Evolutionary conservation across 441 rosid species (phyloP).

Genomic region (Croton setiger): DNA sequence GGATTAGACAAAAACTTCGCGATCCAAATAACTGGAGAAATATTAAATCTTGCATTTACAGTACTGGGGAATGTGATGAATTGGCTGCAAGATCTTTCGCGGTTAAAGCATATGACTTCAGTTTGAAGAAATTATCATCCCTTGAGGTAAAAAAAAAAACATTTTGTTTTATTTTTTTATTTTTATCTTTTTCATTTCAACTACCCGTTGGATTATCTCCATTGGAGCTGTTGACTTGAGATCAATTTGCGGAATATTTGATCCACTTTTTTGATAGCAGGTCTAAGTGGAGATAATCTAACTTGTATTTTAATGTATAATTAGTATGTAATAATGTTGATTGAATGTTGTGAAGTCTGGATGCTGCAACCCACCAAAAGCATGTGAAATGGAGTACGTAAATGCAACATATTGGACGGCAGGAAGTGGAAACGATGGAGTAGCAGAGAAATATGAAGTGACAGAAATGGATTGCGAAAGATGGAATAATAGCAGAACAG

Average conservation of each 20-base stretch:
- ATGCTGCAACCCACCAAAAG: conserved; percentile 68
- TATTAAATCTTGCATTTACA: conserved; percentile 62
- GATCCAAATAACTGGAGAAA: conserved; percentile 44
- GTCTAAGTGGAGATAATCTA: too few species aligned
- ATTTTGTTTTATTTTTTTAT: too few species aligned
- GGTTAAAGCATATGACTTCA: conserved; percentile 37
- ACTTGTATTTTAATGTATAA: too few species aligned
- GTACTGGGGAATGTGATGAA: conserved; percentile 40
- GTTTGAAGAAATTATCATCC: conserved; percentile 37
- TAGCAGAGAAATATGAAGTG: background rate
- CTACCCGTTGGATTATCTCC: too few species aligned
- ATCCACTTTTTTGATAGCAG: too few species aligned
- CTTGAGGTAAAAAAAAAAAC: conserved; percentile 42
- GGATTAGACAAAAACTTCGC: conserved; percentile 51
- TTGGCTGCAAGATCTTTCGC: conserved; percentile 26
- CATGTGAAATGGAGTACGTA: conserved; percentile 53
- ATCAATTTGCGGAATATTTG: too few species aligned
- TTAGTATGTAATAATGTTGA: background rate
- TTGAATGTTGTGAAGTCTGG: conserved; percentile 40
- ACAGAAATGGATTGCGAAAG: conserved; percentile 38
- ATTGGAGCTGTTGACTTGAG: too few species aligned
- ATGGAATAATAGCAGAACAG: conserved; percentile 47
- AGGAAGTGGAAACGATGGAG: conserved; percentile 6
- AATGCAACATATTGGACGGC: conserved; percentile 61
- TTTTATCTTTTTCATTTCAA: too few species aligned